Percentiles rank a stretch among this genome's conserved stretches.
phyloP scores from a whole-genome alignment of 805 yeast genomes.

The Isabelozyma gotoi region DNA sequence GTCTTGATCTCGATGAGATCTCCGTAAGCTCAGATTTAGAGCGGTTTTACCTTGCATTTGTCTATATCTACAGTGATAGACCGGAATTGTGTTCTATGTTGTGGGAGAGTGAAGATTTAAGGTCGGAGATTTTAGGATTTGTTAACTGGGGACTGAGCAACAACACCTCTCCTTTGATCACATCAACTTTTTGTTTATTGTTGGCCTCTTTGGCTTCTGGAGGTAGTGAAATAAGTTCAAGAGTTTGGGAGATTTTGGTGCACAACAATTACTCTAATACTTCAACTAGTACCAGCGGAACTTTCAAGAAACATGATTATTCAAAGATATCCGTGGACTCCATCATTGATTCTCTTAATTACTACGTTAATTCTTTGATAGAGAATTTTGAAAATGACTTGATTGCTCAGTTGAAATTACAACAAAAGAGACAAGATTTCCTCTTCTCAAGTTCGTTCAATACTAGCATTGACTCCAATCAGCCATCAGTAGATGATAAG shows the following conservation, averaged over 20 bases:
- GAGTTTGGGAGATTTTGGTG: conserved; percentile 39
- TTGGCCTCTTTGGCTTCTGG: conserved; percentile 72
- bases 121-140: conserved; percentile 71
- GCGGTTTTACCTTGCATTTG: conserved; percentile 75
- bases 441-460: conserved; percentile 15
- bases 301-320: conserved; percentile 36
- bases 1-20: conserved; percentile 56
- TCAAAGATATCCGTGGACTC: conserved; percentile 55
- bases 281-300: conserved; percentile 12
- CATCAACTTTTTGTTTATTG: conserved; percentile 78
- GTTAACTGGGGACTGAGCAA: conserved; percentile 85
- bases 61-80: conserved; percentile 64
- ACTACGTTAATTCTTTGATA: conserved; percentile 49
- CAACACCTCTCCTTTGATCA: conserved; percentile 71
- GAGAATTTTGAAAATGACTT: conserved; percentile 37
- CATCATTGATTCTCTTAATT: conserved; percentile 52
- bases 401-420: conserved; percentile 24
- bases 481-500: conserved; percentile 29
- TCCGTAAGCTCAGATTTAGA: conserved; percentile 83
- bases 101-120: conserved; percentile 48
- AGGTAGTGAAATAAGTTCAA: conserved; percentile 47
- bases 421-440: conserved; percentile 36
- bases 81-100: conserved; percentile 56
- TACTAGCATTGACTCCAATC: conserved; percentile 16
- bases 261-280: conserved; percentile 19